Percentiles rank a stretch among this genome's conserved stretches.
Evolutionary conservation across 1,284 basidiomycete species (phyloP).

Genomic region (Waitea zeae): DNA sequence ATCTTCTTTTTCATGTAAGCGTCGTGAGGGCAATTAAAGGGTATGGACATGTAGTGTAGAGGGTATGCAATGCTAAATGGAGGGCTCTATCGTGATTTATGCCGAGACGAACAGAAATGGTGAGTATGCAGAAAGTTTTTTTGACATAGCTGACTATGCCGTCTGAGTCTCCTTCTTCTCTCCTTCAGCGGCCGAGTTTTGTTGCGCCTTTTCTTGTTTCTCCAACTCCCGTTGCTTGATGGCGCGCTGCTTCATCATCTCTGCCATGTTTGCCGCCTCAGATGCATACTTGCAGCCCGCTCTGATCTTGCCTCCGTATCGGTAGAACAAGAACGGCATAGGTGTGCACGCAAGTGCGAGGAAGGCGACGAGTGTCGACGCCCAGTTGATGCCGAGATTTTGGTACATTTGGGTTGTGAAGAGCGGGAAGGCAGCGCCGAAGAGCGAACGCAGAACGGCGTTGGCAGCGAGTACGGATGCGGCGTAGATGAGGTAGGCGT

Average conservation of each 20-base stretch:
- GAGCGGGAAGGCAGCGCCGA: slow-evolving; percentile 19
- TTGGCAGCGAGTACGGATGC: slow-evolving; percentile 20
- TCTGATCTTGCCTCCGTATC: slow-evolving; percentile 14
- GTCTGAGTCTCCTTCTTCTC: too few species aligned
- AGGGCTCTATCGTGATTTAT: too few species aligned
- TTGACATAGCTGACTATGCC: too few species aligned
- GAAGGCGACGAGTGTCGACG: slow-evolving; percentile 15
- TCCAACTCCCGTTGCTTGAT: neutral
- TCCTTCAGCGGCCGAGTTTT: too few species aligned
- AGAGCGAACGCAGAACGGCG: slow-evolving; percentile 18
- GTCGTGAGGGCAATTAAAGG: too few species aligned
- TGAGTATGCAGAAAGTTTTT: too few species aligned
- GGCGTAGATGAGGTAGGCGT: slow-evolving; percentile 19
- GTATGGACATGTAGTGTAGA: too few species aligned
- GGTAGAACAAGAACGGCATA: slow-evolving; percentile 18
- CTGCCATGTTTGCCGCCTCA: neutral
- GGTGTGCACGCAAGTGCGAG: slow-evolving; percentile 13
- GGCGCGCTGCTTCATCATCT: neutral
- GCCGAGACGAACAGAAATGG: too few species aligned
- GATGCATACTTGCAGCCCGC: slow-evolving; percentile 15
- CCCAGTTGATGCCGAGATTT: slow-evolving; percentile 16
- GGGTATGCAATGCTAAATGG: too few species aligned
- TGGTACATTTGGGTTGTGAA: slow-evolving; percentile 16
- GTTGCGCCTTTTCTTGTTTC: too few species aligned
- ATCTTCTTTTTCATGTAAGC: too few species aligned